These are phyloP conservation scores for Stygiomarasmius scandens DNA, from an alignment of 1,284 basidiomycete genomes.

Conservation along the genomic window DNA sequence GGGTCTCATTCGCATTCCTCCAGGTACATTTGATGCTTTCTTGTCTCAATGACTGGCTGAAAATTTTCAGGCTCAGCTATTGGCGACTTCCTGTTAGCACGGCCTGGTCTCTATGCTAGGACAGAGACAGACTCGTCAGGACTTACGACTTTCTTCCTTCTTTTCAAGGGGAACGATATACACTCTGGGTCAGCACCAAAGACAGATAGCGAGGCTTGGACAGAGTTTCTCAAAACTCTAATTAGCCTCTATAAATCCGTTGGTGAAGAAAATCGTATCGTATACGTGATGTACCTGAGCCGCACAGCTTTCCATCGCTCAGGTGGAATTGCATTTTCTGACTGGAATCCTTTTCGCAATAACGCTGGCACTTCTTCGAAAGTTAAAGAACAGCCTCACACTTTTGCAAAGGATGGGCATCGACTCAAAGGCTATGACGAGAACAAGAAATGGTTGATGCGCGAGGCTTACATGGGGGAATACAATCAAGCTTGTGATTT, in stretches of 20 bases:
- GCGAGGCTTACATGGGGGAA: neutral
- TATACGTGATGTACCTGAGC: conserved; percentile 8
- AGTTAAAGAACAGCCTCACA: neutral
- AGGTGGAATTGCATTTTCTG: neutral
- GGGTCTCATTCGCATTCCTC: conserved; percentile 1
- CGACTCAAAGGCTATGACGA: neutral
- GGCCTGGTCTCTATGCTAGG: conserved; percentile 7
- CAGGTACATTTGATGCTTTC: conserved; percentile 1
- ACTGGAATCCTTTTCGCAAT: neutral
- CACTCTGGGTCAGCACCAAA: conserved; percentile 11
- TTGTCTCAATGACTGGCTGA: neutral
- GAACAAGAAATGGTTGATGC: neutral
- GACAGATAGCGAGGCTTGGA: neutral
- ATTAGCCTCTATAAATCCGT: neutral
- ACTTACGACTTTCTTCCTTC: neutral
- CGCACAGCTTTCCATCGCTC: neutral
- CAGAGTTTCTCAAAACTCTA: neutral
- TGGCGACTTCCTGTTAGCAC: conserved; percentile 13
- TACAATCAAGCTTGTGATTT: neutral
- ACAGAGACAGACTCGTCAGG: neutral
- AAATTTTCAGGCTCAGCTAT: conserved; percentile 4
- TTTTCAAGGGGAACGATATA: conserved; percentile 15
- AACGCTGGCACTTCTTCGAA: neutral
- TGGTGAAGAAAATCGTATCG: conserved; percentile 4
- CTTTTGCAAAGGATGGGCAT: conserved; percentile 1